These are phyloP conservation scores for Ustilago tritici DNA, from an alignment of 1,284 basidiomycete species.

Conservation along the genomic window DNA sequence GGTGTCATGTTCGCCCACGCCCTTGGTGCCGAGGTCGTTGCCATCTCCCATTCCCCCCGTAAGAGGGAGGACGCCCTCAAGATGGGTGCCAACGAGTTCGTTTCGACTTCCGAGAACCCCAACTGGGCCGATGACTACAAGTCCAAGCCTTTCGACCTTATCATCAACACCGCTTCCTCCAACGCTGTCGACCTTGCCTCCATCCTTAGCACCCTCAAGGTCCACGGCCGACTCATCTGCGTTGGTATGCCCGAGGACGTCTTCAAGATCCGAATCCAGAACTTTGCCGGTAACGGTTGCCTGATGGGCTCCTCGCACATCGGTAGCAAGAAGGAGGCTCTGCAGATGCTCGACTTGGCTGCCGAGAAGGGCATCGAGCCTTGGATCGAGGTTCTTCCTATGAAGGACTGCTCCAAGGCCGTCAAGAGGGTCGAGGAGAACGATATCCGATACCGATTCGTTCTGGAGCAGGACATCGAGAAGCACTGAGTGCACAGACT, in stretches of 20 bases:
- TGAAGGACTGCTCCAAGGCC: conserved; percentile 75
- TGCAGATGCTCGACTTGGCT: conserved; percentile 70
- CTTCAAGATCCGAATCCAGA: conserved; percentile 69
- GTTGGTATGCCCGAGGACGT: conserved; percentile 74
- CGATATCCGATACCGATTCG: conserved; percentile 69
- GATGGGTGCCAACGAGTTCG: conserved; percentile 74
- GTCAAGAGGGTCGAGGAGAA: conserved; percentile 74
- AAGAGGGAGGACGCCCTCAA: conserved; percentile 78
- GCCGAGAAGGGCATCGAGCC: conserved; percentile 66
- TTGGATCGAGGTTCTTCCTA: conserved; percentile 74
- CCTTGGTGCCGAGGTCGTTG: conserved; percentile 76
- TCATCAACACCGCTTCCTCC: conserved; percentile 74
- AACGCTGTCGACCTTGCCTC: conserved; percentile 71
- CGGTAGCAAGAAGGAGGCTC: conserved; percentile 76
- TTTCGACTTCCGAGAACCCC: conserved; percentile 64
- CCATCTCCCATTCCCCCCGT: conserved; percentile 76
- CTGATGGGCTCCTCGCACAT: conserved; percentile 74
- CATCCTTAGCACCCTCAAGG: conserved; percentile 73
- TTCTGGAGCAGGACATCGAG: conserved; percentile 60
- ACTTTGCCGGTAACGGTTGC: conserved; percentile 70
- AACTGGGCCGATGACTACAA: conserved; percentile 63
- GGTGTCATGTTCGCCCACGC: conserved; percentile 76
- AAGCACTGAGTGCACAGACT: conserved; percentile 19
- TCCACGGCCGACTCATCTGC: conserved; percentile 75
- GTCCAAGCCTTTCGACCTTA: conserved; percentile 74